A percentile compares a stretch with the other conserved stretches of the same genome.
Evolutionary conservation across 768 basidiomycete genomes (phyloP).

Genomic region (Pleurotus citrinopileatus): DNA sequence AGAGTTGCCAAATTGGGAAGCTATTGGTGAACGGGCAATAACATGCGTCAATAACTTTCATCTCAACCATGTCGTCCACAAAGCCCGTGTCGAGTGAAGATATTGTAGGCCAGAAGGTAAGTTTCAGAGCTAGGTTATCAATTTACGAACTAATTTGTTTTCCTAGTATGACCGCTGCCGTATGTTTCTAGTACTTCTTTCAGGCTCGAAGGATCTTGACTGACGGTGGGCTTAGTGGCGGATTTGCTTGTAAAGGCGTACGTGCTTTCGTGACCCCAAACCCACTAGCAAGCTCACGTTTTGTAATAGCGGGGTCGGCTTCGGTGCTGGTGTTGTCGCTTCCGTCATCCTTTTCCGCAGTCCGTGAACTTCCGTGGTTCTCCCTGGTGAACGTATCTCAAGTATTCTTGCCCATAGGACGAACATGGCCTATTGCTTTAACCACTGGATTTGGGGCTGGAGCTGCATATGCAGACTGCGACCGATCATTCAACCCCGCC

Average conservation of each 20-base stretch:
- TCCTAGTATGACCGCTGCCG: slow-evolving; percentile 81
- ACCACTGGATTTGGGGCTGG: slow-evolving; percentile 86
- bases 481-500: slow-evolving; percentile 90
- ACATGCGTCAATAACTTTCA: background rate
- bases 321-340: slow-evolving; percentile 83
- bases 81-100: slow-evolving; percentile 86
- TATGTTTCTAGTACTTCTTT: slow-evolving; percentile 38
- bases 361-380: slow-evolving; percentile 39
- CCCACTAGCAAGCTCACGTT: slow-evolving; percentile 12
- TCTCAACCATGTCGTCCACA: slow-evolving; percentile 43
- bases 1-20: slow-evolving; percentile 2
- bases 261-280: slow-evolving; percentile 22
- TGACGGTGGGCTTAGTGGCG: slow-evolving; percentile 28
- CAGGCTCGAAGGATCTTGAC: background rate
- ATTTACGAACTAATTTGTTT: slow-evolving; percentile 15
- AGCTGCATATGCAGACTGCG: slow-evolving; percentile 88
- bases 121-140: slow-evolving; percentile 5
- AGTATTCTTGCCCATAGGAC: slow-evolving; percentile 47
- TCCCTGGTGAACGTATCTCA: slow-evolving; percentile 3
- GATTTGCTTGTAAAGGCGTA: slow-evolving; percentile 87
- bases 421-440: slow-evolving; percentile 88
- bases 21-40: background rate
- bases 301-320: slow-evolving; percentile 71
- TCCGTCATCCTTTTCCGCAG: slow-evolving; percentile 91
- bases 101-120: slow-evolving; percentile 87